Evolutionary conservation across 129 eudicot genomes (phyloP), one percentile per base, ranked within the genome.

Genomic region (Helianthus annuus): DNA sequence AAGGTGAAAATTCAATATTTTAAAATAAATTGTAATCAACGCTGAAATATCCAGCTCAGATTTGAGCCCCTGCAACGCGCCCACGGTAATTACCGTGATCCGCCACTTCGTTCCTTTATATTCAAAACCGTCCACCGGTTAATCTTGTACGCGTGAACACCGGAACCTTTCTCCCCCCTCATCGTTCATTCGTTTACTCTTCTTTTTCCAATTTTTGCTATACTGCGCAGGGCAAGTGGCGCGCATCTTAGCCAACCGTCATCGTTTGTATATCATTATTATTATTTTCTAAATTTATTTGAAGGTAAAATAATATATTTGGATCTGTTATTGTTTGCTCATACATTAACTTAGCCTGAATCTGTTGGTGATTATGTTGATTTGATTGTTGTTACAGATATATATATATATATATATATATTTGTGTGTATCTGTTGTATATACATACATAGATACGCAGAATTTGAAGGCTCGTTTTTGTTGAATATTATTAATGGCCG

Each of bases 401-500:
- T 62, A 73, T 46, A 61, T 62, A 10, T 46, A 68, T 72, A 16
- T 72, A 16, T 72, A 45, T 72, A n/a, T n/a, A 27, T 72, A 12
- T 72, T 59, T 44, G 36, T 32, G 36, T 32, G 36, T 32, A 32
- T 32, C 4, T 27, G 32, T 32, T 32, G 36, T 32, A 3, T 32
- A 24, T 57, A 29, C 59, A 72, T 60, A 59, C 70, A 38, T 60
- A 59, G 70, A 38, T 73, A 63, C 70, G 64, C 78, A 6, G 52
- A 7, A 63, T 63, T 73, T 48, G 10, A 63, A 55, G 68, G 55
- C 65, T 65, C 10, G 6, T 55, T 29, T 65, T 66, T 75, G 48
- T 75, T 67, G 66, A 65, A 2, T 17, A 75, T 60, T 75, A 9
- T 76, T 48, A 82, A 86, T 90, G 96, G 96, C 96, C 60, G 88